These are phyloP conservation scores for Cymodocea nodosa DNA, from an alignment of 116 monocot genomes.

Conservation along the genomic window DNA sequence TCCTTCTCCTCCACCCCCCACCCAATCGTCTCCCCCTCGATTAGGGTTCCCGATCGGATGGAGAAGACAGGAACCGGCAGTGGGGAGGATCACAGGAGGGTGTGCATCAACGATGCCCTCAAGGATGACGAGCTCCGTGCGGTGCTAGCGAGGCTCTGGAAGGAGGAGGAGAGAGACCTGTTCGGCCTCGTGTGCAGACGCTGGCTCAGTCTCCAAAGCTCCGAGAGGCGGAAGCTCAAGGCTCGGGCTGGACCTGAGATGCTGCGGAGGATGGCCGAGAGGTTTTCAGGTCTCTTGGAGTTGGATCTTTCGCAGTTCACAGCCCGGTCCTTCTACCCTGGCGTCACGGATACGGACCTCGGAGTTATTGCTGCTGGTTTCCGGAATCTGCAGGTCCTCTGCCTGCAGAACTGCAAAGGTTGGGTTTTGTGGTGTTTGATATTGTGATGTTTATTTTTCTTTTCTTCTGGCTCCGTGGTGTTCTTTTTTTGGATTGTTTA, in stretches of 20 bases:
- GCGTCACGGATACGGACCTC: slow-evolving; percentile 75
- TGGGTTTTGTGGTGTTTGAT: slow-evolving; percentile 11
- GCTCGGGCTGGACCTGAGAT: slow-evolving; percentile 65
- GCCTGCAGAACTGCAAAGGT: slow-evolving; percentile 82
- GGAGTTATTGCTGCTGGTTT: slow-evolving; percentile 49
- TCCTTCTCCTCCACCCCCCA: no score
- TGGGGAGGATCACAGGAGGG: no score
- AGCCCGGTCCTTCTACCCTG: slow-evolving; percentile 71
- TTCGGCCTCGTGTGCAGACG: slow-evolving; percentile 91
- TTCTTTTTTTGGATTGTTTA: no score
- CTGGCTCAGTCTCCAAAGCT: slow-evolving; percentile 77
- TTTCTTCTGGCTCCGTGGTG: no score
- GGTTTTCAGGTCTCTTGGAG: slow-evolving; percentile 58
- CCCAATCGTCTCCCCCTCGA: no score
- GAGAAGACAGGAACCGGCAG: no score
- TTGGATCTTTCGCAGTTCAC: slow-evolving; percentile 75
- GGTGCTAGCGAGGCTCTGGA: slow-evolving; percentile 38
- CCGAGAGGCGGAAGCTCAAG: slow-evolving; percentile 54
- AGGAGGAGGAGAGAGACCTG: slow-evolving; percentile 46
- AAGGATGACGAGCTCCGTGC: slow-evolving; percentile 75
- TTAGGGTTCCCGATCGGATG: no score
- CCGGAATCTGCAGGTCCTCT: slow-evolving; percentile 28
- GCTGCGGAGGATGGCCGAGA: slow-evolving; percentile 57
- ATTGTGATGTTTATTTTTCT: neutral
- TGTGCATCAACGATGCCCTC: slow-evolving; percentile 67